Evolutionary conservation across 1,284 basidiomycete species (phyloP).

Genomic region (Dichomitus squalens): DNA sequence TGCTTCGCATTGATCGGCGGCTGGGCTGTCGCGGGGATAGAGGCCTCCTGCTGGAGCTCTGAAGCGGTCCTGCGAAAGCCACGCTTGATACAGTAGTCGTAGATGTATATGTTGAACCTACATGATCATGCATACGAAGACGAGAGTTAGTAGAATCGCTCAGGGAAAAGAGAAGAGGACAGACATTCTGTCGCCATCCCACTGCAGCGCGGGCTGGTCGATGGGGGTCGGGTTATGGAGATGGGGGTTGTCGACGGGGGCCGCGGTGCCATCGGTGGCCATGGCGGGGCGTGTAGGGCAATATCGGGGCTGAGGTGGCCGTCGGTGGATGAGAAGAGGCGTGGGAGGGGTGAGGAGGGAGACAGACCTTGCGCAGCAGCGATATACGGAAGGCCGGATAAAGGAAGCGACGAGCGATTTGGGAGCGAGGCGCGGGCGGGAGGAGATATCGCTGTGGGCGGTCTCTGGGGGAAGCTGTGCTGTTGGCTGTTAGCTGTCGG

Average conservation of each 20-base stretch:
- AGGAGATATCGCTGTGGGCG: conserved; percentile 13
- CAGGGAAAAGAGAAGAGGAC: conserved; percentile 14
- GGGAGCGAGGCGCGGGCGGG: conserved; percentile 4
- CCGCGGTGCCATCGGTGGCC: conserved; percentile 21
- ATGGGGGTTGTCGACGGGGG: conserved; percentile 7
- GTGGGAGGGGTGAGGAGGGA: not conserved
- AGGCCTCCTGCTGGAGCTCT: conserved; percentile 65
- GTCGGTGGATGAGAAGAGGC: not conserved
- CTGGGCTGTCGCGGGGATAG: conserved; percentile 55
- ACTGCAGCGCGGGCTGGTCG: conserved; percentile 25
- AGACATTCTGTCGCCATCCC: conserved; percentile 62
- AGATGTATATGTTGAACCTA: conserved; percentile 86
- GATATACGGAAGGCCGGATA: conserved; percentile 9
- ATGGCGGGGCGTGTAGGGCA: conserved; percentile 15
- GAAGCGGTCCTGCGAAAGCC: conserved; percentile 71
- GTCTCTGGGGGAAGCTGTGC: conserved; percentile 10
- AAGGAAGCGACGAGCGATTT: not conserved
- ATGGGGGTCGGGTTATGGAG: not conserved
- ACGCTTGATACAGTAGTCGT: conserved; percentile 79
- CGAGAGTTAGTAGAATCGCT: not conserved
- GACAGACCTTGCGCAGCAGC: conserved; percentile 23
- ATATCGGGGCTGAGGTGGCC: conserved; percentile 12
- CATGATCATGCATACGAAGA: not conserved
- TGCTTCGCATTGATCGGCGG: conserved; percentile 82
- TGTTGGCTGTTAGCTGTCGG: not conserved